A percentile compares a stretch with the other conserved stretches of the same genome.
These are phyloP conservation scores for Blastobotrys chiropterorum DNA, from an alignment of 805 yeast species.

Conservation along the genomic window DNA sequence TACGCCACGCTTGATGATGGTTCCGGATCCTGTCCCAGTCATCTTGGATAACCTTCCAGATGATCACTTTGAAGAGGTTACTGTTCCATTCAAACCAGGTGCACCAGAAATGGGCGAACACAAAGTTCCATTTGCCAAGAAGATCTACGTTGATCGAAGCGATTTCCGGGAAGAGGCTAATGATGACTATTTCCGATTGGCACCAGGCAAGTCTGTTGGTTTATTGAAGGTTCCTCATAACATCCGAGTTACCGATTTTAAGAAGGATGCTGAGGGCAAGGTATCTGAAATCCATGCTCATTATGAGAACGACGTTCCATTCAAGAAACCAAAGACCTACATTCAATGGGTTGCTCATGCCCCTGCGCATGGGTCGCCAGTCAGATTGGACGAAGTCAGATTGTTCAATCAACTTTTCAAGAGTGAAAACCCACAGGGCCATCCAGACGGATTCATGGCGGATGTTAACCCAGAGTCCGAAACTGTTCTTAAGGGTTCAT, in stretches of 20 bases:
- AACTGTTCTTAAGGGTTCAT: constrained; percentile 53
- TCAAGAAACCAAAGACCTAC: constrained; percentile 85
- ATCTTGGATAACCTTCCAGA: constrained; percentile 76
- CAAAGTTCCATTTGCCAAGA: constrained; percentile 72
- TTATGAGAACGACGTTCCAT: constrained; percentile 60
- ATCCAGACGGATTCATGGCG: constrained; percentile 81
- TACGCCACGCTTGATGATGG: constrained; percentile 92
- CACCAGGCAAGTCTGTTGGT: constrained; percentile 94
- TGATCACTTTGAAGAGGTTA: constrained; percentile 60
- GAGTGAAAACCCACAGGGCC: constrained; percentile 82
- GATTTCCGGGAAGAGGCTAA: constrained; percentile 71
- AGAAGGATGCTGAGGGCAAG: constrained; percentile 56
- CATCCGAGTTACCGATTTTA: constrained; percentile 62
- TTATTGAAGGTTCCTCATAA: constrained; percentile 84
- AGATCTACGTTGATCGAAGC: constrained; percentile 75
- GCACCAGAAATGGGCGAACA: constrained; percentile 63
- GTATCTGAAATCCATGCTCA: constrained; percentile 68
- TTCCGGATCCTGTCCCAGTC: constrained; percentile 79
- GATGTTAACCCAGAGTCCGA: constrained; percentile 82
- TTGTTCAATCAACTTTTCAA: constrained; percentile 82
- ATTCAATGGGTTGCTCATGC: constrained; percentile 93
- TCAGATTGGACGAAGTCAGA: constrained; percentile 68
- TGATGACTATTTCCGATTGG: constrained; percentile 81
- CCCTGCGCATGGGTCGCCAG: constrained; percentile 54
- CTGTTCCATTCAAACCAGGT: constrained; percentile 89